These are phyloP conservation scores for Ilyonectria destructans DNA, from an alignment of 2,329 filamentous ascomycete genomes.

Conservation along the genomic window DNA sequence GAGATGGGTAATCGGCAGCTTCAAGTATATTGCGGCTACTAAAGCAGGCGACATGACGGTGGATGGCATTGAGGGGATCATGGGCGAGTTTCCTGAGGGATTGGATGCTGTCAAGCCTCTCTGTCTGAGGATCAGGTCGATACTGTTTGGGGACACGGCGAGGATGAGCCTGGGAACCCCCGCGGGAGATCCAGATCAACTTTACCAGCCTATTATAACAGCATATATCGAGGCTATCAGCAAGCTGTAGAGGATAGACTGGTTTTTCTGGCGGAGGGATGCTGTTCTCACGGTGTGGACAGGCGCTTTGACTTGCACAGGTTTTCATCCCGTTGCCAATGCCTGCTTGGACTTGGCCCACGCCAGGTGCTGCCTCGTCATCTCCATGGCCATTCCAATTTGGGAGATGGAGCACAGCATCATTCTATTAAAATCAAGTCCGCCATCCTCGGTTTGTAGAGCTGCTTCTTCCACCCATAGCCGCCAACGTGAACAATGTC, in stretches of 20 bases:
- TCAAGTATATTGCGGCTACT: neutral
- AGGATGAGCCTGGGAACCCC: neutral
- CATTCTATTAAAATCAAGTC: neutral
- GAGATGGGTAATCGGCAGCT: neutral
- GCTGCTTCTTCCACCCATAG: constrained; percentile 6
- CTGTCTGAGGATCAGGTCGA: neutral
- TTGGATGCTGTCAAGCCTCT: neutral
- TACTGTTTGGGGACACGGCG: neutral
- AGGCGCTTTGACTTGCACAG: too few species aligned
- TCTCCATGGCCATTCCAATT: constrained; percentile 2
- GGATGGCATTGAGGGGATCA: neutral
- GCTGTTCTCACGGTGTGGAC: too few species aligned
- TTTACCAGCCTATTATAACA: neutral
- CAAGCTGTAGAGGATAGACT: too few species aligned
- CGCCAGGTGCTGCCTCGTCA: neutral
- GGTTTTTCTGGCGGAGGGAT: too few species aligned
- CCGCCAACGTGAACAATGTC: constrained; percentile 17
- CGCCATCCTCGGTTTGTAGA: constrained; percentile 11
- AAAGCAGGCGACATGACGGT: neutral
- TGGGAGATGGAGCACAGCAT: neutral
- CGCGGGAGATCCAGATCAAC: neutral
- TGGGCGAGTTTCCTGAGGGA: neutral
- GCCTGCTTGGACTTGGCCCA: constrained; percentile 3
- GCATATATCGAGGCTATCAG: neutral
- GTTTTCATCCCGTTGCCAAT: too few species aligned